Percentiles rank a stretch among this genome's conserved stretches.
These are phyloP conservation scores for Vitis labrusca DNA, from an alignment of 164 flowering plant species.

Conservation along the genomic window DNA sequence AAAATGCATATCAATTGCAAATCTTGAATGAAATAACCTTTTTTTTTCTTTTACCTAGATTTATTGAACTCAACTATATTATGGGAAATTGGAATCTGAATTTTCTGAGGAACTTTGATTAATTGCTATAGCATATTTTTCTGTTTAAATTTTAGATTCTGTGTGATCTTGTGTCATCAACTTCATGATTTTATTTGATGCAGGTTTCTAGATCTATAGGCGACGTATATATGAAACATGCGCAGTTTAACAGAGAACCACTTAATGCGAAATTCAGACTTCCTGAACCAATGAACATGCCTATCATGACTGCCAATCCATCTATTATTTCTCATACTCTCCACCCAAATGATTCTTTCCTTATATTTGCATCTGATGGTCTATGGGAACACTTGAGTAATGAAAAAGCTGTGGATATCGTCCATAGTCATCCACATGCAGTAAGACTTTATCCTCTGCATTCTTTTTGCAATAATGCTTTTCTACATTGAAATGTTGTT, in stretches of 20 bases:
- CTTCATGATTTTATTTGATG: slow-evolving; percentile 22
- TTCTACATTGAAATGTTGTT: neutral
- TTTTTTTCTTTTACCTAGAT: too few species aligned
- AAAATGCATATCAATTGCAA: too few species aligned
- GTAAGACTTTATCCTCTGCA: slow-evolving; percentile 40
- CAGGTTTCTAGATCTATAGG: slow-evolving; percentile 91
- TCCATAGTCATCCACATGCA: slow-evolving; percentile 63
- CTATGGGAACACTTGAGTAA: slow-evolving; percentile 91
- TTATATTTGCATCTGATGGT: slow-evolving; percentile 93
- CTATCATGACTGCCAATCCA: slow-evolving; percentile 66
- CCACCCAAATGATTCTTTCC: slow-evolving; percentile 71
- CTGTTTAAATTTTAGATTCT: neutral
- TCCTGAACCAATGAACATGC: slow-evolving; percentile 68
- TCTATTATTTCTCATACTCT: slow-evolving; percentile 52
- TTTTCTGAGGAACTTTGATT: neutral
- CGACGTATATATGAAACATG: slow-evolving; percentile 74
- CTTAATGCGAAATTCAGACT: slow-evolving; percentile 61
- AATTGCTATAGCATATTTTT: neutral
- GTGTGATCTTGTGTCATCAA: neutral
- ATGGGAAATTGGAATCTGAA: too few species aligned
- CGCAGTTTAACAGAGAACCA: slow-evolving; percentile 61
- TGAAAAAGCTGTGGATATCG: slow-evolving; percentile 78
- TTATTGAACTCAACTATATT: too few species aligned
- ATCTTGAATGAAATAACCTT: too few species aligned
- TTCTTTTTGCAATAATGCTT: neutral